Base-by-base conservation (phyloP, 1,139 yeast species). In the Yarrowia galli region DNA sequence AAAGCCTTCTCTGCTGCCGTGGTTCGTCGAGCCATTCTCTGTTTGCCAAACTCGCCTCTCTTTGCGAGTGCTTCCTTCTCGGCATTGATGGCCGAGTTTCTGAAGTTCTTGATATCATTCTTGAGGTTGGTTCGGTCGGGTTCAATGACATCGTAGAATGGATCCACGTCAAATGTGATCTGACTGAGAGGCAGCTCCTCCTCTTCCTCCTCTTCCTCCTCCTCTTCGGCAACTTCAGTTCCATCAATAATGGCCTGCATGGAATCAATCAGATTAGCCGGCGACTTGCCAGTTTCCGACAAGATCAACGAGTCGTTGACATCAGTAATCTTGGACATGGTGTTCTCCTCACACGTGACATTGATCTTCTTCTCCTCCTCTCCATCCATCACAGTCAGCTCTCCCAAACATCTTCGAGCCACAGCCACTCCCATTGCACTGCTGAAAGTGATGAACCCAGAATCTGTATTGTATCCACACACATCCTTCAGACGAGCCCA, bases 91-190 rank as follows among this genome's bases (percentile, higher is more conserved):
- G 66, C 66, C 7, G 66, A 46, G 28, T 35, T 35, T 46, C 66
- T 35, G 20, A 61, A 61, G 20, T 48, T 36, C 20, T 40, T 45
- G 66, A 61, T 61, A 15, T 61, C 66, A 18, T 61, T 48, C 23
- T 61, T 61, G 40, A 61, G 56, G 25, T 36, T 36, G 36, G 56
- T 61, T n/a, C 66, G 66, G 16, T 61, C 66, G 10, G 66, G 66
- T 25, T 61, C 66, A 25, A 38, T 45, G 7, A 61, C 56, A 16
- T 61, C 66, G 13, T 46, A 46, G 38, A 61, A 61, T 5, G 66
- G 66, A 22, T 61, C 66, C 20, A 36, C 66, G 15, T 61, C 66
- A 38, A 61, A 61, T 2, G 66, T 61, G 56, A 61, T 48, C 10
- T 51, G 46, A 18, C 64, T 58, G 18, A 58, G 64, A 2, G 64